Evolutionary conservation across 768 basidiomycete genomes (phyloP).

Genomic region (Chiua virens): DNA sequence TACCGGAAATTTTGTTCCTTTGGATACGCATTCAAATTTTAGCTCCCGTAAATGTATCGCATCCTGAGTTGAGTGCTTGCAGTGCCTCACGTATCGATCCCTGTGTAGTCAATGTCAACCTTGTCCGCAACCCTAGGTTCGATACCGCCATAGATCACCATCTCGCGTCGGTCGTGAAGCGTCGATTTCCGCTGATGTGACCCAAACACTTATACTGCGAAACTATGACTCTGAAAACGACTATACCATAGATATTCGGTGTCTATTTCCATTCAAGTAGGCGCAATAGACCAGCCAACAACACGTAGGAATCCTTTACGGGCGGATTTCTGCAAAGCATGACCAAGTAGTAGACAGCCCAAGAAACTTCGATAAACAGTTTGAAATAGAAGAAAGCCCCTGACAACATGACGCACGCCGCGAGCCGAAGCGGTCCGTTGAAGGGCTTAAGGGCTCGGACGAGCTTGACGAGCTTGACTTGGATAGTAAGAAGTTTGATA

Average conservation of each 20-base stretch:
- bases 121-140: too few relatives aligned
- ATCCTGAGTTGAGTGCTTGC: too few relatives aligned
- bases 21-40: too few relatives aligned
- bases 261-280: slow-evolving; percentile 32
- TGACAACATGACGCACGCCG: slow-evolving; percentile 22
- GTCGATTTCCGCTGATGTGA: neutral
- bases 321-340: slow-evolving; percentile 29
- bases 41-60: too few relatives aligned
- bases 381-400: slow-evolving; percentile 30
- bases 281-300: slow-evolving; percentile 25
- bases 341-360: slow-evolving; percentile 28
- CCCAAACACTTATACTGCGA: neutral
- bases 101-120: too few relatives aligned
- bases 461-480: slow-evolving; percentile 30
- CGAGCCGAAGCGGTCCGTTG: slow-evolving; percentile 25
- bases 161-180: too few relatives aligned
- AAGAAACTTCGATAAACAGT: slow-evolving; percentile 25
- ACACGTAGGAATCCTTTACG: slow-evolving; percentile 20
- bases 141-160: too few relatives aligned
- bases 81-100: too few relatives aligned
- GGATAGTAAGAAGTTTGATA: slow-evolving; percentile 29
- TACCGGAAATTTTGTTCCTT: too few relatives aligned
- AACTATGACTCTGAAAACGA: neutral
- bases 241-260: neutral
- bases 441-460: slow-evolving; percentile 26